Evolutionary conservation across 2,329 filamentous ascomycete species (phyloP).

Genomic region (Lasiodiplodia sp.): DNA sequence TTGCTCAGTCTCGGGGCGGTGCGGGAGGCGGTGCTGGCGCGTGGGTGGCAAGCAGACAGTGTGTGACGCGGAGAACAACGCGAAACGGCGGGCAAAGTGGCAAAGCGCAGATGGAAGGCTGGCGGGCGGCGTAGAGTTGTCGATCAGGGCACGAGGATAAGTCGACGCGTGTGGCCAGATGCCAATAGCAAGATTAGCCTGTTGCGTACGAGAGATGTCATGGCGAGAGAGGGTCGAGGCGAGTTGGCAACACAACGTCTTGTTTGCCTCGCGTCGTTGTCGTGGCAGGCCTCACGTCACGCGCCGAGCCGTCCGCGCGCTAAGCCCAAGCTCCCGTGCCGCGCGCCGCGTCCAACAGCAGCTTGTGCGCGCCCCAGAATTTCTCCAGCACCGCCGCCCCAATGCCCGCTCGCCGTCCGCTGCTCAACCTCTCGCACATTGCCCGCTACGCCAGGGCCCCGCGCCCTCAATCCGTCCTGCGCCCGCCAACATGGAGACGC

Average conservation of each 20-base stretch:
- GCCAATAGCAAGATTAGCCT: conserved; percentile 3
- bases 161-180: conserved; percentile 1
- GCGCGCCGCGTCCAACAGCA: not conserved
- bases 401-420: conserved; percentile 43
- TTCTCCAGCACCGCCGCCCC: conserved; percentile 32
- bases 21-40: not conserved
- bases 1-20: not conserved
- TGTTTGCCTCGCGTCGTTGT: conserved; percentile 6
- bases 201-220: conserved; percentile 7
- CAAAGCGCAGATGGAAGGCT: conserved; percentile 4
- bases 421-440: conserved; percentile 32
- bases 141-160: conserved; percentile 1
- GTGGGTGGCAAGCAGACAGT: conserved; percentile 7
- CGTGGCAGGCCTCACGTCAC: conserved; percentile 20
- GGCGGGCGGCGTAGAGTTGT: not conserved
- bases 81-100: conserved; percentile 15
- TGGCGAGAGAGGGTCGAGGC: not conserved
- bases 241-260: not conserved
- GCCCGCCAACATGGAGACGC: conserved; percentile 30
- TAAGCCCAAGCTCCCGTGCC: conserved; percentile 13
- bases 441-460: conserved; percentile 19
- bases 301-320: conserved; percentile 7
- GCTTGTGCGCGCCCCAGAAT: not conserved
- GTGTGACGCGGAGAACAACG: conserved; percentile 6
- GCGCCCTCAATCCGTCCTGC: conserved; percentile 5